Conservation (phyloP, 192 early-diverging fungal genomes). For the Podila epigama region DNA sequence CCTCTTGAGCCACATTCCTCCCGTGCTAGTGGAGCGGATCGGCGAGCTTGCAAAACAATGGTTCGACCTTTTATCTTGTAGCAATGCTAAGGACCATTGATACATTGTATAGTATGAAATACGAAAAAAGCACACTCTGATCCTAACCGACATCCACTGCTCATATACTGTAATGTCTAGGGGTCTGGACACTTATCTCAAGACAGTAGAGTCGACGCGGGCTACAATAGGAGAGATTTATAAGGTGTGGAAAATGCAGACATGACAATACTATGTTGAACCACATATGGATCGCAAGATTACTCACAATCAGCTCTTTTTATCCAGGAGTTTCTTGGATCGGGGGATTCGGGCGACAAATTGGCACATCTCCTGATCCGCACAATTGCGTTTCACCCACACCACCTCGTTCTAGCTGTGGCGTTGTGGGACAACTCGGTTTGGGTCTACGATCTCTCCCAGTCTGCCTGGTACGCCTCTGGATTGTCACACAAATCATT, state of each 20-base stretch:
- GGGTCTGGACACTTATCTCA: conserved; percentile 18
- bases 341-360: conserved; percentile 14
- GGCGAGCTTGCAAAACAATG: conserved; percentile 35
- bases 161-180: not conserved
- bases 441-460: conserved; percentile 72
- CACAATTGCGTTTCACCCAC: conserved; percentile 80
- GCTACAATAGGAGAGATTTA: conserved; percentile 32
- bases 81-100: not conserved
- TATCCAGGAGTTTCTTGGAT: not conserved
- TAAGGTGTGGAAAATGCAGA: conserved; percentile 8
- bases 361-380: conserved; percentile 52
- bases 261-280: not conserved
- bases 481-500: conserved; percentile 19
- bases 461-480: conserved; percentile 56
- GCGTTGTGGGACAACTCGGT: conserved; percentile 71
- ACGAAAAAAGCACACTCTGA: too few relatives aligned
- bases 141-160: too few relatives aligned
- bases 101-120: too few relatives aligned
- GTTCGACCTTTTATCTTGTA: not conserved
- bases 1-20: too few relatives aligned
- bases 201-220: conserved; percentile 10
- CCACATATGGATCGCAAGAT: not conserved
- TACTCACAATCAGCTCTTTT: not conserved
- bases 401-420: conserved; percentile 71
- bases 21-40: conserved; percentile 23